Percentiles rank a stretch among this genome's conserved stretches.
Conservation (phyloP, 805 yeast species). For the Saturnispora dispora region DNA sequence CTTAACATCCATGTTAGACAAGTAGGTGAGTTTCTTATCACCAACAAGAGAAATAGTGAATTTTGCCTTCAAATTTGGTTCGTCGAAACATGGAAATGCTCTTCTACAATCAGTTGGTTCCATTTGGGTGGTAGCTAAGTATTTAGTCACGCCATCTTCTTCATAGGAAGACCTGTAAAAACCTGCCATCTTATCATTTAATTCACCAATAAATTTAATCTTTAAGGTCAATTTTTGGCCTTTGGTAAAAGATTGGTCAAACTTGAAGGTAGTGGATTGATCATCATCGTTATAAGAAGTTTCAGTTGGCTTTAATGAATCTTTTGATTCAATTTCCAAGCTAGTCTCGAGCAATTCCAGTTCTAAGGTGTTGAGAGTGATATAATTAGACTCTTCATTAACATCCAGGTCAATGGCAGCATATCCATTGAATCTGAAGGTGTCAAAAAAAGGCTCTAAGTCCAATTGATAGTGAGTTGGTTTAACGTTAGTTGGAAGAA, state of each 20-base stretch:
- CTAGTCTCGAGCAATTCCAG: conserved; percentile 20
- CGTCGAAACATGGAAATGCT: conserved; percentile 52
- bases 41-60: conserved; percentile 38
- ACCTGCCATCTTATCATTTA: conserved; percentile 51
- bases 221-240: conserved; percentile 26
- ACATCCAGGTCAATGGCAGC: conserved; percentile 45
- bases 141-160: conserved; percentile 33
- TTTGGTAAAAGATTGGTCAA: conserved; percentile 30
- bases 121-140: conserved; percentile 48
- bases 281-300: conserved; percentile 36
- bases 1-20: conserved; percentile 42
- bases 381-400: conserved; percentile 34
- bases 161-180: conserved; percentile 45
- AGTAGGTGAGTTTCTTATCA: conserved; percentile 30
- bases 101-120: conserved; percentile 55
- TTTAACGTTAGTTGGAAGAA: conserved; percentile 43
- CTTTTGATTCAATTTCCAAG: conserved; percentile 13
- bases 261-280: conserved; percentile 58
- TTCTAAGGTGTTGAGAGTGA: conserved; percentile 36
- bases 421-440: conserved; percentile 42
- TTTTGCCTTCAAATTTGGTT: conserved; percentile 49
- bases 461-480: conserved; percentile 71
- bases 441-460: conserved; percentile 29
- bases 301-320: conserved; percentile 16
- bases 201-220: conserved; percentile 34